A percentile compares a stretch with the other conserved stretches of the same genome.
Conservation (phyloP, 352 stramenopile species). For the Pythium brachiatum region DNA sequence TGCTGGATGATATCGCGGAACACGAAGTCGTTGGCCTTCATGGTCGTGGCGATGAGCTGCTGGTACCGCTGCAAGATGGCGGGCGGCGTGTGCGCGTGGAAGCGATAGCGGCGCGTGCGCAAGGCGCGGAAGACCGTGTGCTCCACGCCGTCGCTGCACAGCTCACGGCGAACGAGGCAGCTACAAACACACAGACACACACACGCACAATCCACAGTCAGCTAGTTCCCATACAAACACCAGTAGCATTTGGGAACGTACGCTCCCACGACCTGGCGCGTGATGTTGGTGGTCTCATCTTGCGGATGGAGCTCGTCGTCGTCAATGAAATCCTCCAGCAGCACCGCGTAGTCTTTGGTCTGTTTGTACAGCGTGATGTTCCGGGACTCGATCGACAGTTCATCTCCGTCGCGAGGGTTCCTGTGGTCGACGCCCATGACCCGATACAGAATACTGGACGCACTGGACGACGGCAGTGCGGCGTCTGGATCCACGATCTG, state of each 20-base stretch:
- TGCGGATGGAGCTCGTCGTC: constrained; percentile 28
- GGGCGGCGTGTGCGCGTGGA: background rate
- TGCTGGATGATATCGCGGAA: constrained; percentile 2
- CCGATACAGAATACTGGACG: constrained; percentile 6
- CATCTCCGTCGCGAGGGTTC: background rate
- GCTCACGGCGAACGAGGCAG: constrained; percentile 33
- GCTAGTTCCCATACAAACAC: too few species aligned
- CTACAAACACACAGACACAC: too few species aligned
- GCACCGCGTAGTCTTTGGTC: constrained; percentile 19
- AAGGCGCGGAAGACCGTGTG: constrained; percentile 15
- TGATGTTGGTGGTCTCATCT: constrained; percentile 19
- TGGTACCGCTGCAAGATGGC: background rate
- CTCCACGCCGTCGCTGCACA: constrained; percentile 45
- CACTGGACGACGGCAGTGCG: background rate
- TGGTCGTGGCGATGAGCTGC: background rate
- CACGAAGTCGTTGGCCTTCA: constrained; percentile 3
- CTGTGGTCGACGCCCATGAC: constrained; percentile 2
- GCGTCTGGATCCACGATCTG: constrained; percentile 9
- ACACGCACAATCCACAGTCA: too few species aligned
- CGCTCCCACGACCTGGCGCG: constrained; percentile 12
- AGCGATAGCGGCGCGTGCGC: constrained; percentile 4
- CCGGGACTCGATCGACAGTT: constrained; percentile 24
- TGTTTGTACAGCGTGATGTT: constrained; percentile 24
- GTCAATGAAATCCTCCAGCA: constrained; percentile 31
- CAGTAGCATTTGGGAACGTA: background rate